These are phyloP conservation scores for Vigna radiata DNA, from an alignment of 306 rosid species.

Conservation along the genomic window DNA sequence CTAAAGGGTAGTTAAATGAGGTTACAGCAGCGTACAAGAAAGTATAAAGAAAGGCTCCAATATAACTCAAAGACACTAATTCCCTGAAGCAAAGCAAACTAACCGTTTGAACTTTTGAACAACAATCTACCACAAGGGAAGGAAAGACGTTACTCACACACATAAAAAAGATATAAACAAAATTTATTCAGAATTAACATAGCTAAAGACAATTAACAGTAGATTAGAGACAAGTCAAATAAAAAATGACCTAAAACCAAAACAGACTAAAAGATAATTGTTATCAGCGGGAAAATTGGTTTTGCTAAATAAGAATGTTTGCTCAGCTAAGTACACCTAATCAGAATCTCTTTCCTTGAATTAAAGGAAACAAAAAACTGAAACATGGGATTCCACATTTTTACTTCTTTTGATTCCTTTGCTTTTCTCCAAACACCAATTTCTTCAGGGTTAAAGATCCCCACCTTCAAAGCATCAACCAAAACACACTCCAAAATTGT, in stretches of 20 bases:
- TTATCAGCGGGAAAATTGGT: not conserved
- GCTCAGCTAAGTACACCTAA: conserved; percentile 11
- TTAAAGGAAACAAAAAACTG: conserved; percentile 17
- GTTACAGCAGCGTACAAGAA: conserved; percentile 66
- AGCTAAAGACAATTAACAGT: not conserved
- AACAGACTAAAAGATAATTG: not conserved
- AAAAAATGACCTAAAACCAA: conserved; percentile 12
- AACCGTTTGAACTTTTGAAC: conserved; percentile 38
- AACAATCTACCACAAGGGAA: conserved; percentile 46
- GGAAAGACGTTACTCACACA: not conserved
- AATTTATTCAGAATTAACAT: not conserved
- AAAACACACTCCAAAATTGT: not conserved
- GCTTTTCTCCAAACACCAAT: conserved; percentile 19
- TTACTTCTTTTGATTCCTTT: conserved; percentile 34
- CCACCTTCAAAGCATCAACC: conserved; percentile 21
- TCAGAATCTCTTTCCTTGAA: conserved; percentile 39
- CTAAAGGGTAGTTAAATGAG: conserved; percentile 52
- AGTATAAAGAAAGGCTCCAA: conserved; percentile 56
- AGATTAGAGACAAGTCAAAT: conserved; percentile 16
- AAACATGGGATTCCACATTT: conserved; percentile 43
- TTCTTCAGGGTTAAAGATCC: conserved; percentile 38
- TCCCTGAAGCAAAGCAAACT: conserved; percentile 71
- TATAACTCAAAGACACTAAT: conserved; percentile 48
- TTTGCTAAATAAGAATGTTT: conserved; percentile 14
- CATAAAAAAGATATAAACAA: not conserved